These are phyloP conservation scores for Histomonas meleagridis DNA, from an alignment of 208 protist genomes.

Conservation along the genomic window DNA sequence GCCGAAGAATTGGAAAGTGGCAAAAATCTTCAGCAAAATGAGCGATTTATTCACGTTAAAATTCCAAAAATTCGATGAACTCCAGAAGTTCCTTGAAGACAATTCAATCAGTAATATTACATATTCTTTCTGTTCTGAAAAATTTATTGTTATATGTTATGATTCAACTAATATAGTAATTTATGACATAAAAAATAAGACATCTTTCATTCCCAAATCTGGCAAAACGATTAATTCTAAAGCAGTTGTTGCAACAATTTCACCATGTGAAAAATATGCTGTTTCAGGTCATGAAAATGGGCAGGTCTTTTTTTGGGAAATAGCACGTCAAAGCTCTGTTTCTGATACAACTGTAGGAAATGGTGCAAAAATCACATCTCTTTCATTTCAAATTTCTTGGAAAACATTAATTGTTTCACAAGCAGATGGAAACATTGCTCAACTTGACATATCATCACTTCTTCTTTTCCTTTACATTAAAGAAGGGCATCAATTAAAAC, in stretches of 20 bases:
- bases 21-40: no score
- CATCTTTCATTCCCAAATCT: neutral
- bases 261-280: neutral
- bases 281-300: neutral
- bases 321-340: neutral
- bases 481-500: neutral
- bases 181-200: neutral
- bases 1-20: no score
- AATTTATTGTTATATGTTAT: neutral
- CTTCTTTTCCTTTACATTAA: neutral
- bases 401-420: neutral
- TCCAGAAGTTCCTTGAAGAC: neutral
- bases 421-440: neutral
- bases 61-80: neutral
- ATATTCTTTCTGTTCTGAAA: neutral
- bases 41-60: no score
- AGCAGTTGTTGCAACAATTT: neutral
- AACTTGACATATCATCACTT: neutral
- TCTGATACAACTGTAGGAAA: neutral
- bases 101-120: neutral
- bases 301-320: neutral
- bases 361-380: neutral
- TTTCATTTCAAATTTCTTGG: neutral
- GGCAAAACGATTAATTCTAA: neutral
- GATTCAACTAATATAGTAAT: neutral